Percentiles rank a stretch among this genome's conserved stretches.
phyloP scores from a whole-genome alignment of 345 rosid species.

The Toxicodendron radicans region DNA sequence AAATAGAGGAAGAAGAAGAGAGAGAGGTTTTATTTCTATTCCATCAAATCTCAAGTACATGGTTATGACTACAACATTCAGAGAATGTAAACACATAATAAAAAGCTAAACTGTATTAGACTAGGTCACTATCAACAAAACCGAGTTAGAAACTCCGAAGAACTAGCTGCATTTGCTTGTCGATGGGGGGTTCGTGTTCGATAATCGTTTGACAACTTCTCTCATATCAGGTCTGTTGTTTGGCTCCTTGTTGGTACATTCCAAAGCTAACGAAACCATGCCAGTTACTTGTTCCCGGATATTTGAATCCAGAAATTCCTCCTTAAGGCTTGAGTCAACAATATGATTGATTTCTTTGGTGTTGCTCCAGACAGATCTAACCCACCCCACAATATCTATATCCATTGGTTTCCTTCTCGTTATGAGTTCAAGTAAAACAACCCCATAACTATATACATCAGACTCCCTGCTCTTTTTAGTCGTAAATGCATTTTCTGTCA shows the following conservation, averaged over 20 bases:
- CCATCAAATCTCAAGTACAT: background rate
- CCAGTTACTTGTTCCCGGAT: constrained; percentile 50
- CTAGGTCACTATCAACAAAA: background rate
- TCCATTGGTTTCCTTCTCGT: constrained; percentile 55
- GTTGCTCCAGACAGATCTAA: constrained; percentile 40
- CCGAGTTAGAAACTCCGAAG: background rate
- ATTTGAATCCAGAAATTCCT: constrained; percentile 49
- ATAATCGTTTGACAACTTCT: constrained; percentile 59
- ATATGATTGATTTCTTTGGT: constrained; percentile 38
- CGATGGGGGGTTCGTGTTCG: constrained; percentile 12
- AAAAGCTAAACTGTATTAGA: background rate
- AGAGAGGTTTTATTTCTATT: background rate
- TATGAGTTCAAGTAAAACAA: constrained; percentile 64
- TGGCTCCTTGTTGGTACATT: constrained; percentile 64
- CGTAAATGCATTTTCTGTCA: constrained; percentile 62
- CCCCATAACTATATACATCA: constrained; percentile 71
- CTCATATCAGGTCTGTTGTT: constrained; percentile 64
- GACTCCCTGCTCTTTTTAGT: constrained; percentile 53
- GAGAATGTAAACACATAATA: background rate
- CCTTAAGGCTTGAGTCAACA: constrained; percentile 42
- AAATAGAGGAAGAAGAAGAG: background rate
- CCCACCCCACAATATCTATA: constrained; percentile 53
- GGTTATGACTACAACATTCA: background rate
- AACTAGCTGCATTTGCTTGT: constrained; percentile 9
- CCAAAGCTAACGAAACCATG: constrained; percentile 50